These are phyloP conservation scores for Blastobotrys buckinghamii DNA, from an alignment of 1,139 yeast species.

Conservation along the genomic window DNA sequence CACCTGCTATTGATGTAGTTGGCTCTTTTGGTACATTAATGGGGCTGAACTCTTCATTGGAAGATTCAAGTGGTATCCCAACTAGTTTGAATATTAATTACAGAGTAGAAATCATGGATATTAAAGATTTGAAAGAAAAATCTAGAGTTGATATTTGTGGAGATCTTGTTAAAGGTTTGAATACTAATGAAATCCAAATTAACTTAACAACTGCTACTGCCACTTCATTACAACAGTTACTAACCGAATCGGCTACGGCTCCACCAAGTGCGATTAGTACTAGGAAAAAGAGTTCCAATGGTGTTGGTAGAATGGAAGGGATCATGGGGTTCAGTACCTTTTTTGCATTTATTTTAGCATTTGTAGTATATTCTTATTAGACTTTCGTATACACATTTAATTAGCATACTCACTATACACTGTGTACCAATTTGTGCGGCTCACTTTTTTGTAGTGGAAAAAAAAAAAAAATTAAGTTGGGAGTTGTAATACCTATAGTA, in stretches of 20 bases:
- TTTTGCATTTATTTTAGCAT: background rate
- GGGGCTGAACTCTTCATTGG: background rate
- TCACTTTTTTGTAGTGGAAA: no score
- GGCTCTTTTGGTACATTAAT: constrained; percentile 5
- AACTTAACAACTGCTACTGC: constrained; percentile 7
- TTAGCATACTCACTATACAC: no score
- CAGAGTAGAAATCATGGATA: background rate
- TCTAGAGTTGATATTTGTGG: constrained; percentile 3
- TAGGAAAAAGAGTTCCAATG: background rate
- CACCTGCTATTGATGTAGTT: constrained; percentile 5
- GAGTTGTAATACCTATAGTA: no score
- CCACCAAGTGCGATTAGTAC: background rate
- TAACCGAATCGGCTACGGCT: constrained; percentile 5
- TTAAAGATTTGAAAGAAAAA: background rate
- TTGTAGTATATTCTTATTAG: background rate
- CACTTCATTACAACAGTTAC: background rate
- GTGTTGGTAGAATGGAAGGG: background rate
- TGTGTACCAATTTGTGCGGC: no score
- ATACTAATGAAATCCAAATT: background rate
- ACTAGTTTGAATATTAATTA: constrained; percentile 2
- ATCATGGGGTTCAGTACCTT: background rate
- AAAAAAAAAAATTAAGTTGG: no score
- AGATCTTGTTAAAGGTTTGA: constrained; percentile 1
- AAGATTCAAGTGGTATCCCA: background rate
- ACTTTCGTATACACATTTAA: background rate